These are phyloP conservation scores for Iberis amara DNA, from an alignment of 441 rosid genomes.

Conservation along the genomic window DNA sequence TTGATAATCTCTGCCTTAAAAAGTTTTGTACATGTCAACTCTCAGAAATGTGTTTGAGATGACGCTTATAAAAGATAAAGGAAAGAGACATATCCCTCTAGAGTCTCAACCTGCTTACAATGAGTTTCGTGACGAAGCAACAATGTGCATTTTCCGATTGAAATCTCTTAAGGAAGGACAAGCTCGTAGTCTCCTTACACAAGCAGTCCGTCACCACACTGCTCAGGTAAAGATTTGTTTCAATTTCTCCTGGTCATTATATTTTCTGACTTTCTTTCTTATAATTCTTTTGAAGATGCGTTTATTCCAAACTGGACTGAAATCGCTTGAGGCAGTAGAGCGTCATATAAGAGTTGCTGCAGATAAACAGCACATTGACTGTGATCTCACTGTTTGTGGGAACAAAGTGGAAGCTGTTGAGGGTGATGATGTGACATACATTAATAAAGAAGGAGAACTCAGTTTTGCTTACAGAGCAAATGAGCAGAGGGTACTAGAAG, in stretches of 20 bases:
- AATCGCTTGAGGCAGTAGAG: constrained; percentile 81
- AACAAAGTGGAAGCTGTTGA: constrained; percentile 60
- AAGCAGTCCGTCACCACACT: constrained; percentile 92
- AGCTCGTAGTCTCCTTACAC: constrained; percentile 86
- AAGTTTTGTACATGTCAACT: constrained; percentile 20
- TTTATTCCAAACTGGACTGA: constrained; percentile 76
- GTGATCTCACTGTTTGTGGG: constrained; percentile 63
- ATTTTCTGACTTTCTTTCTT: constrained; percentile 22
- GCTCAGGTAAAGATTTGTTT: constrained; percentile 64
- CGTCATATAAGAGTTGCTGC: constrained; percentile 55
- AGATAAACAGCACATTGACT: constrained; percentile 81
- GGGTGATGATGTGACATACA: constrained; percentile 41
- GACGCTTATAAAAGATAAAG: constrained; percentile 75
- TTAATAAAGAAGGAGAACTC: constrained; percentile 52
- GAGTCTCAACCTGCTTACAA: constrained; percentile 68
- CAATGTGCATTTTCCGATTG: constrained; percentile 72
- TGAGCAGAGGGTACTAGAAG: constrained; percentile 38
- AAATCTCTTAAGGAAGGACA: constrained; percentile 95
- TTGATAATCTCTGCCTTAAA: constrained; percentile 13
- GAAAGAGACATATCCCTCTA: constrained; percentile 48
- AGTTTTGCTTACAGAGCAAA: constrained; percentile 74
- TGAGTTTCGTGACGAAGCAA: constrained; percentile 81
- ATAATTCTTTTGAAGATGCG: constrained; percentile 52
- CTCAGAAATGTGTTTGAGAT: constrained; percentile 71
- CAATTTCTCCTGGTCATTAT: background rate